A percentile compares a stretch with the other conserved stretches of the same genome.
phyloP scores from a whole-genome alignment of 1,284 basidiomycete species.

The Ceratobasidium sp. region DNA sequence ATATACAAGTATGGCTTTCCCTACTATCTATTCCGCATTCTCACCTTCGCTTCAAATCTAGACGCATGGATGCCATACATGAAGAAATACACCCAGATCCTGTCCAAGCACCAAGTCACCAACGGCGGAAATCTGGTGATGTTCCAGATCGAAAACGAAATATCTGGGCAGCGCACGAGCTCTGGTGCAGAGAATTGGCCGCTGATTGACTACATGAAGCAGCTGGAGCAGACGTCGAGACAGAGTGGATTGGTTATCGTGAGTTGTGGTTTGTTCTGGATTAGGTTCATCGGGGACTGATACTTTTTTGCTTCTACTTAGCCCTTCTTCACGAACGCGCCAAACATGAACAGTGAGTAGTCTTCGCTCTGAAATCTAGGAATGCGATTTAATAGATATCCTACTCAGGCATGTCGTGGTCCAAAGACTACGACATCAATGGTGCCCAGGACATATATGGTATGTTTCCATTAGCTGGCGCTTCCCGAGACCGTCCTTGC shows the following conservation, averaged over 20 bases:
- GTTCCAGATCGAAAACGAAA: conserved; percentile 47
- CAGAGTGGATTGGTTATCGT: conserved; percentile 41
- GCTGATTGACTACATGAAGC: conserved; percentile 44
- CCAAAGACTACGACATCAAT: conserved; percentile 46
- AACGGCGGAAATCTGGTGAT: conserved; percentile 46
- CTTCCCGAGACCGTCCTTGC: neutral
- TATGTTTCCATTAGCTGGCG: neutral
- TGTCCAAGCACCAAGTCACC: conserved; percentile 45
- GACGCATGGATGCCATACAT: conserved; percentile 48
- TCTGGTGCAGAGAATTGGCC: conserved; percentile 46
- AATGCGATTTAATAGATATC: neutral
- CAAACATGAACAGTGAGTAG: conserved; percentile 38
- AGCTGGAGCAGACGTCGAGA: conserved; percentile 39
- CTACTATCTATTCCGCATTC: neutral
- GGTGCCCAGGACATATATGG: conserved; percentile 46
- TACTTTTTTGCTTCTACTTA: neutral
- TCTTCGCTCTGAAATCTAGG: neutral
- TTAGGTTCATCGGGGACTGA: neutral
- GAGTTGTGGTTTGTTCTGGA: neutral
- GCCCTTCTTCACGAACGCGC: conserved; percentile 48
- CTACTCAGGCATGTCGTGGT: conserved; percentile 43
- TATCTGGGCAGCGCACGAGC: conserved; percentile 41
- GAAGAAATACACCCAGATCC: conserved; percentile 40
- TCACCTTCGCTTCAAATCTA: neutral
- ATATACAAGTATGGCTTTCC: conserved; percentile 33